Conservation (phyloP, 257 asterid genomes). For the Plectranthus barbatus region DNA sequence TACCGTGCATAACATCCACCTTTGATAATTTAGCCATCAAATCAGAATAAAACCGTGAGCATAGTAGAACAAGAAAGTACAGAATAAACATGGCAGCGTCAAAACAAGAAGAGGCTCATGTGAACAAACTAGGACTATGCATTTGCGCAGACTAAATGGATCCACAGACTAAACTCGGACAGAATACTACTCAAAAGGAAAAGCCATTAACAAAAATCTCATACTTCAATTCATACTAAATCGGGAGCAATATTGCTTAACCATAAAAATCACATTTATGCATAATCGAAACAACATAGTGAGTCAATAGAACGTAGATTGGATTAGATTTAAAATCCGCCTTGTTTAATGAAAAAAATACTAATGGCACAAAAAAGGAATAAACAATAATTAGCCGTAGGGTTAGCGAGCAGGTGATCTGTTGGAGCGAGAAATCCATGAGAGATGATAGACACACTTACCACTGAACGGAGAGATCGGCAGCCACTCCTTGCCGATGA, state of each 20-base stretch:
- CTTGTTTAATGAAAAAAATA: not conserved
- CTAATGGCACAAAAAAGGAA: not conserved
- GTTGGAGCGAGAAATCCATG: not conserved
- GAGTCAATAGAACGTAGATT: not conserved
- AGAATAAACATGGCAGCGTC: not conserved
- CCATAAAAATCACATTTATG: not conserved
- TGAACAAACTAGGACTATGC: not conserved
- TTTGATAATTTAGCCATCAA: not conserved
- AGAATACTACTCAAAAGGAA: not conserved
- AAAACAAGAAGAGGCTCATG: not conserved
- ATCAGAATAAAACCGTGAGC: constrained; percentile 1
- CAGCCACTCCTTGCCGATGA: constrained; percentile 19
- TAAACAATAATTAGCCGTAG: constrained; percentile 9
- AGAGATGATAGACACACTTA: constrained; percentile 11
- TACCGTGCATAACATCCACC: not conserved
- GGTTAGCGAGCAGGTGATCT: constrained; percentile 30
- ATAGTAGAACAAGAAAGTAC: not conserved
- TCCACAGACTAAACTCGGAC: constrained; percentile 18
- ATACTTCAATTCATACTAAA: constrained; percentile 6
- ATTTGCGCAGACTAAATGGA: constrained; percentile 12
- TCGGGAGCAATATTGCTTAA: not conserved
- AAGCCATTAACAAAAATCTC: not conserved
- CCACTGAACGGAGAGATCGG: constrained; percentile 29
- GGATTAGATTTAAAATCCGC: constrained; percentile 8
- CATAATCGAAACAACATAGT: not conserved